These are phyloP conservation scores for Cladophialophora chaetospira DNA, from an alignment of 2,329 filamentous ascomycete species.

Conservation along the genomic window DNA sequence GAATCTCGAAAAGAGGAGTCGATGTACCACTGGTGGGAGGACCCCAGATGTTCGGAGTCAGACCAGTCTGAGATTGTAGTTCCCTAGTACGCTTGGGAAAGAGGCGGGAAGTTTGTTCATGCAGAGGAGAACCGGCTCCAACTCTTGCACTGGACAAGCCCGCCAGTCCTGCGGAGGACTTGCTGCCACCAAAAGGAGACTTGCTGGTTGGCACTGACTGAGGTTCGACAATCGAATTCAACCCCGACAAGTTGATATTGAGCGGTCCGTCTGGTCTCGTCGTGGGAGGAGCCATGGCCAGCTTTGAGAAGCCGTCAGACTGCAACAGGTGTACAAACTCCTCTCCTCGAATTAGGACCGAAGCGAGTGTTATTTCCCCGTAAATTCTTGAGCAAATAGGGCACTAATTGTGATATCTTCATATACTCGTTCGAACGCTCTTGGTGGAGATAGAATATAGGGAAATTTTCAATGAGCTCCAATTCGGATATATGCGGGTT, in stretches of 20 bases:
- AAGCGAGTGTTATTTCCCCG: too few species aligned
- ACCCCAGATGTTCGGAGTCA: slow-evolving; percentile 80
- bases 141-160: slow-evolving; percentile 65
- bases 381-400: background rate
- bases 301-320: background rate
- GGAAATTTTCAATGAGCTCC: background rate
- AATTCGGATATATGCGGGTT: background rate
- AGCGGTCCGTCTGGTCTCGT: slow-evolving; percentile 28
- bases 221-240: slow-evolving; percentile 28
- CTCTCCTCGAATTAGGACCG: too few species aligned
- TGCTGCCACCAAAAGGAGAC: slow-evolving; percentile 31
- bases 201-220: slow-evolving; percentile 25
- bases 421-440: background rate
- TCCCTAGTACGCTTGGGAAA: slow-evolving; percentile 96
- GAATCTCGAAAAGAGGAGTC: slow-evolving; percentile 93
- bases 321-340: too few species aligned
- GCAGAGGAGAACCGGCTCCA: slow-evolving; percentile 93
- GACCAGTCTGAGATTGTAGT: slow-evolving; percentile 93
- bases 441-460: background rate
- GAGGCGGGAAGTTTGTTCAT: slow-evolving; percentile 78
- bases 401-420: background rate
- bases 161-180: slow-evolving; percentile 32
- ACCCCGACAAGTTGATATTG: slow-evolving; percentile 31
- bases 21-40: slow-evolving; percentile 96
- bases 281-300: slow-evolving; percentile 28